Conservation (phyloP, 139 green algal species). For the Chlorella sp. region DNA sequence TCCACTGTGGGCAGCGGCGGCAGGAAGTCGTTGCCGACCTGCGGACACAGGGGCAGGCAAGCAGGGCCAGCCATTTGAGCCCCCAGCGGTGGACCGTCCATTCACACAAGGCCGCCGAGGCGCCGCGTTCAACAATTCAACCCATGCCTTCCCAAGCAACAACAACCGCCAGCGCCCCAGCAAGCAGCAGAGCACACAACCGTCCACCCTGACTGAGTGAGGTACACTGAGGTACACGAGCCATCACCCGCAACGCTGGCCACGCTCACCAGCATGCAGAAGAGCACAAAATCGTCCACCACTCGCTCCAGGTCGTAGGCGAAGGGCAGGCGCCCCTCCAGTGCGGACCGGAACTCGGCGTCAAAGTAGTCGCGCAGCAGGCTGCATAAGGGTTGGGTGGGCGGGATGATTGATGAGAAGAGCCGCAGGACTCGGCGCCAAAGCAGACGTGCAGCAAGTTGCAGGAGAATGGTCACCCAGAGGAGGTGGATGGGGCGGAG, state of each 20-base stretch:
- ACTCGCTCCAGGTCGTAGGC: slow-evolving; percentile 82
- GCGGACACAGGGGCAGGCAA: no score
- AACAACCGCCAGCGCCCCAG: no score
- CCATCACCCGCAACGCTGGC: no score
- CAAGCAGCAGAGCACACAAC: no score
- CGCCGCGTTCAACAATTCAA: no score
- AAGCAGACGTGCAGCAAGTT: not conserved
- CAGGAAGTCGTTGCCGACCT: slow-evolving; percentile 93
- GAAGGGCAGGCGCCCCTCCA: slow-evolving; percentile 38
- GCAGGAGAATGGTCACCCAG: no score
- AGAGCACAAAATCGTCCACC: slow-evolving; percentile 95
- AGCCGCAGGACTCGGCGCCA: not conserved
- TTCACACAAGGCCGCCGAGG: no score
- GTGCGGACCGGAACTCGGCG: slow-evolving; percentile 69
- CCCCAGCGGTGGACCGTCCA: no score
- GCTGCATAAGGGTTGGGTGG: slow-evolving; percentile 32
- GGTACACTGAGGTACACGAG: no score
- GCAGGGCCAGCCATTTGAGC: no score
- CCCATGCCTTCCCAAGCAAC: no score
- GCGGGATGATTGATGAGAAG: not conserved
- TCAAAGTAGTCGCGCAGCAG: slow-evolving; percentile 93
- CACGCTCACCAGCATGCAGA: slow-evolving; percentile 91
- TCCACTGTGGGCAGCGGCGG: slow-evolving; percentile 90
- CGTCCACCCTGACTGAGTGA: no score
- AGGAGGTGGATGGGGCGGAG: not conserved